phyloP scores from a whole-genome alignment of 306 rosid genomes.

The Corylus heterophylla region DNA sequence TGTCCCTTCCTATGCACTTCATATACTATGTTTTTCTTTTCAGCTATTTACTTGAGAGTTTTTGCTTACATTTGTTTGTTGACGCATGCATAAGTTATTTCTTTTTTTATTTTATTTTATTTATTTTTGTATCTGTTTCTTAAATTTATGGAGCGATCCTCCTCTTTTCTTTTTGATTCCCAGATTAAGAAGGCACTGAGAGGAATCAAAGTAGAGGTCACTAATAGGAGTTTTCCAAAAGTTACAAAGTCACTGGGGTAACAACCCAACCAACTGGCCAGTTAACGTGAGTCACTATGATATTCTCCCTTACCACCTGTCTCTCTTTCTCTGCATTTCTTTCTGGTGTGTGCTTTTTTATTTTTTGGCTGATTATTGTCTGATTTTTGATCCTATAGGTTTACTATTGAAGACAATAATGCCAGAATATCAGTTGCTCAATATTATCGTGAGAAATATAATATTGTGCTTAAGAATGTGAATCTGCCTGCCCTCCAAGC shows the following conservation, averaged over 20 bases:
- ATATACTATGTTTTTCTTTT: background rate
- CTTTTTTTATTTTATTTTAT: background rate
- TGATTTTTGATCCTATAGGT: conserved; percentile 40
- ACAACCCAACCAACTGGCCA: conserved; percentile 41
- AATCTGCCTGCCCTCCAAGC: conserved; percentile 64
- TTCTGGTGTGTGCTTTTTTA: background rate
- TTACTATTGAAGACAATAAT: conserved; percentile 46
- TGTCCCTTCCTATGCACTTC: background rate
- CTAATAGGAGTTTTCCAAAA: conserved; percentile 10
- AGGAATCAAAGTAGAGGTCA: conserved; percentile 46
- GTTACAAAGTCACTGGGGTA: conserved; percentile 45
- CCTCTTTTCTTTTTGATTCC: background rate
- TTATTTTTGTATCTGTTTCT: background rate
- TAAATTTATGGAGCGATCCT: background rate
- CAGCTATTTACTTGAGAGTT: background rate
- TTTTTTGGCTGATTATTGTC: background rate
- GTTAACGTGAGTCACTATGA: conserved; percentile 46
- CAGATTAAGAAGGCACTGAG: conserved; percentile 57
- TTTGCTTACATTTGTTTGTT: background rate
- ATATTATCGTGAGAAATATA: conserved; percentile 54
- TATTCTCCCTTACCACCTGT: background rate
- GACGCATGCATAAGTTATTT: background rate
- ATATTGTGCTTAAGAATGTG: conserved; percentile 1
- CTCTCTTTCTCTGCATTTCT: background rate
- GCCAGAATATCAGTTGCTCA: conserved; percentile 30